Base-by-base conservation (phyloP, 2,329 filamentous ascomycete species). In the Pezicula radicicola region DNA sequence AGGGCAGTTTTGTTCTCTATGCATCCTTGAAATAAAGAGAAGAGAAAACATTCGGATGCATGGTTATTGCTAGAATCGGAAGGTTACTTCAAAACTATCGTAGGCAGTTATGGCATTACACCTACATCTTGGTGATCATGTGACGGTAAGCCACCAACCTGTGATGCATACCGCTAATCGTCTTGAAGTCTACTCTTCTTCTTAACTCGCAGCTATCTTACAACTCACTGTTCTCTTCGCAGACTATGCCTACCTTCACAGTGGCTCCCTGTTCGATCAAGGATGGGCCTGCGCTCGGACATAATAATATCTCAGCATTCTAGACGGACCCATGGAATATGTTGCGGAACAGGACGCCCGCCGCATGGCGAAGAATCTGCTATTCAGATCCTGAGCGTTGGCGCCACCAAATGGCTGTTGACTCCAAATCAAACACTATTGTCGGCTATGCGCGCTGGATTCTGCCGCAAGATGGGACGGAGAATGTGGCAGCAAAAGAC, bases 321-420 rank as follows among this genome's bases (percentile, higher is more conserved):
- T 63, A 55, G 57, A 56, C 53, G 2, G 56, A 63, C 21, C 48
- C 53, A 2, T 56, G 73, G 4, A 73, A 48, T 16, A 51, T 59
- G 28, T 49, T 6, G 36, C 36, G 4, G 15, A 13, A 3, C 46
- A 48, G 18, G 28, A 30, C 7, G 10, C 28, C 7, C 28, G 16
- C 6, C 46, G 45, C 3, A 28, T 16, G 43, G 18, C 43, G 7
- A 15, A 16, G 4, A 46, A 46, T n/a, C 21, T 46, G 13, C 18
- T 60, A n/a, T 45, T n/a, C 46, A 19, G 48, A 60, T 35, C 54
- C 57, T 1, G 51, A 36, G 2, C 44, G 40, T 7, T 33, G 49
- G 16, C 59, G 61, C 13, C 60, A 63, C 49, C 52, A 56, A 40
- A 60, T 57, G 36, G 61, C 59, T 19, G 55, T 63, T 27, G 57